Base-by-base conservation (phyloP, 2,329 filamentous ascomycete genomes). In the Cryphonectria carpinicola region DNA sequence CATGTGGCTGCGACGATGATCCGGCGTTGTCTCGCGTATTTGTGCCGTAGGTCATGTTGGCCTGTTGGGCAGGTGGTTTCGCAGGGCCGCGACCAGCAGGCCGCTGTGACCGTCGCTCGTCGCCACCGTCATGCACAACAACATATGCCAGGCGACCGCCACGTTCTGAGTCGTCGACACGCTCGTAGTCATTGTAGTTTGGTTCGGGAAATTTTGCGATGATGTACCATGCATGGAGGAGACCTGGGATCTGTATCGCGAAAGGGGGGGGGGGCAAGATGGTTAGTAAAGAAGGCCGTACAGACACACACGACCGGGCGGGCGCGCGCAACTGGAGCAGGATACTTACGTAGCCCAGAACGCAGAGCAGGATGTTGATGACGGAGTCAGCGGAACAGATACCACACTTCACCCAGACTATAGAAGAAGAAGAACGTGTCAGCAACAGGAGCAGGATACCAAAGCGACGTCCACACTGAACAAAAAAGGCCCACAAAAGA, bases 221-320 rank as follows among this genome's bases (percentile, higher is more conserved):
- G 82, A 98, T 97, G 87, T 98, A 99, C 95, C 96, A 98, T 73
- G 95, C 89, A 84, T 99, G 96, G 2, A 99, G 84, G 65, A 98
- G 91, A 72, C 95, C 95, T 28, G 95, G 95, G 72, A 98, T 82
- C 84, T 87, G 74, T 28, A 56, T 41, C 14, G 10, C 3, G 43
- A 7, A 2, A 28, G 28, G 28, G 28, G 28, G 28, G 37, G 37
- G 37, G 10, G 19, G 7, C 1, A 1, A 14, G 56, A 32, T 22
- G 32, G 72, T 71, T 66, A 73, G 73, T 68, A 10, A 49, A n/a
- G n/a, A 25, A 58, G 3, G 22, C 43, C 43, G 79, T 73, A 79
- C 81, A 70, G 82, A 80, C 54, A 72, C 78, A 80, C 78, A 80
- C 49, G n/a, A 49, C 7, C 28, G 3, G 41, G 25, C n/a, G 41